Evolutionary conservation across 441 rosid genomes (phyloP), one percentile per base, ranked within the genome.

Genomic region (Pelargonium citronellum): DNA sequence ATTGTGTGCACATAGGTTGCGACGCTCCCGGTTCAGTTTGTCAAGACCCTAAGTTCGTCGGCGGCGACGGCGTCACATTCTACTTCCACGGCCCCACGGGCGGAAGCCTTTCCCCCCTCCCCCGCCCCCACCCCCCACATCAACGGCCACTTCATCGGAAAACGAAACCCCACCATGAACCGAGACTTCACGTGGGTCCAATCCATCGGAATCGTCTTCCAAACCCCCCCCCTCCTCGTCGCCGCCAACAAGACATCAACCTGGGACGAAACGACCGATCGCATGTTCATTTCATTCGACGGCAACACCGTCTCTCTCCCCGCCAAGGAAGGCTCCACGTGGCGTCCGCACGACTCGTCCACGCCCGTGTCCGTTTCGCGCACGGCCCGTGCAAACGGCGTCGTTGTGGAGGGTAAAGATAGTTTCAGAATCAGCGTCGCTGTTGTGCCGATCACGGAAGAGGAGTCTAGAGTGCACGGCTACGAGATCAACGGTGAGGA

Each of bases 121-220:
- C 41, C 69, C 51, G 55, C 41, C 69, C 3, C n/a, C 9, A 46
- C 41, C 55, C 43, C 41, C 69, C 69, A 66, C 51, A 12, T 46
- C 51, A 46, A 46, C 51, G 51, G 12, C 13, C 51, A 46, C 51
- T 46, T 46, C 51, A 66, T 66, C 51, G 69, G 69, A 12, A 66
- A 66, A 51, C 19, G 69, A 16, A 66, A 66, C 19, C 69, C 55
- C 47, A 39, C n/a, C 2, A 41, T 66, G 69, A 66, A 43, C 53
- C 16, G 69, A 46, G 69, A 66, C 69, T 66, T 66, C 69, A 66
- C 69, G 17, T 43, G 69, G 69, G 69, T 66, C 51, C 53, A 66
- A 20, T 41, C 69, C 51, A 41, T 66, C 24, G 69, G 69, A 5
- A 12, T 64, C 10, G 16, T 66, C 22, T 15, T 66, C 68, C 16